Evolutionary conservation across 495 filamentous ascomycete species (phyloP).

Genomic region (Penicillium desertorum): DNA sequence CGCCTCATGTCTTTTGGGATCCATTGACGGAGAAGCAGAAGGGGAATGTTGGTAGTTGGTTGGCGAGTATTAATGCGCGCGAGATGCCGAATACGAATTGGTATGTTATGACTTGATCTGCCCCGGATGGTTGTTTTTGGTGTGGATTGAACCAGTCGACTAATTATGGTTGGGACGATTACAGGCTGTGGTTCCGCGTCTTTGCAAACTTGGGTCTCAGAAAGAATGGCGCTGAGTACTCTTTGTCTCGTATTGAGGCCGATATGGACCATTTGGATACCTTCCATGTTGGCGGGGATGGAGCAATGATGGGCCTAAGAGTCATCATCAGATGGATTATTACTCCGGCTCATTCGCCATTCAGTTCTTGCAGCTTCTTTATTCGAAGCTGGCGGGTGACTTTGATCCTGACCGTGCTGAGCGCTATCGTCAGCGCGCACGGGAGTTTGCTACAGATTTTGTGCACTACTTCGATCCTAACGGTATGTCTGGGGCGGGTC

Average conservation of each 20-base stretch:
- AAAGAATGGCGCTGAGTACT: slow-evolving; percentile 66
- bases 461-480: slow-evolving; percentile 72
- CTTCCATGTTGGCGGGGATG: slow-evolving; percentile 78
- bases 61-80: slow-evolving; percentile 72
- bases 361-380: slow-evolving; percentile 73
- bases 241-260: slow-evolving; percentile 62
- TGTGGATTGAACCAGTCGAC: background rate
- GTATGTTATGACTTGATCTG: slow-evolving; percentile 25
- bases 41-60: slow-evolving; percentile 62
- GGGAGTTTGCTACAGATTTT: slow-evolving; percentile 64
- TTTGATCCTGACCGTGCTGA: slow-evolving; percentile 66
- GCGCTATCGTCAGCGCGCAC: slow-evolving; percentile 66
- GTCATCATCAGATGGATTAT: slow-evolving; percentile 78
- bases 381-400: slow-evolving; percentile 68
- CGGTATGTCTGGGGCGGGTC: slow-evolving; percentile 33
- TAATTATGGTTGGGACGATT: background rate
- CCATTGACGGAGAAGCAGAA: slow-evolving; percentile 58
- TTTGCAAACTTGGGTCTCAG: slow-evolving; percentile 78
- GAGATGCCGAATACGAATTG: slow-evolving; percentile 65
- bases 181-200: slow-evolving; percentile 71
- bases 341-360: slow-evolving; percentile 81
- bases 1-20: slow-evolving; percentile 63
- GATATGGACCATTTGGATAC: slow-evolving; percentile 77
- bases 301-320: slow-evolving; percentile 77
- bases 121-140: background rate